Evolutionary conservation across 345 rosid genomes (phyloP).

Genomic region (Turnera subulata): DNA sequence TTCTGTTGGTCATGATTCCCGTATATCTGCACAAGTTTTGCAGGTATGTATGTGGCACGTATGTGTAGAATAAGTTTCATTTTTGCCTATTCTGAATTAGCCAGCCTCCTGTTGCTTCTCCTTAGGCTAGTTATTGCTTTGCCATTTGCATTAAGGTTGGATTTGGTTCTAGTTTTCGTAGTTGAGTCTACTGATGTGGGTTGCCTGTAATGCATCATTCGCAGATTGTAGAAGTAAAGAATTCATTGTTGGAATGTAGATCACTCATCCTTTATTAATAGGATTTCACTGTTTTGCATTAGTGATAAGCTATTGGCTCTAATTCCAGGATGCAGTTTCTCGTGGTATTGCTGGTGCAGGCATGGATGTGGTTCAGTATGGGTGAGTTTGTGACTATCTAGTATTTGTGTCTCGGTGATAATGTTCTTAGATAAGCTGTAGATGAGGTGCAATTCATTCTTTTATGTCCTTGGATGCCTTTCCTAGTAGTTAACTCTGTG

Average conservation of each 20-base stretch:
- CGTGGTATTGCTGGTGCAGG: conserved; percentile 72
- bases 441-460: neutral
- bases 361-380: conserved; percentile 76
- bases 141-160: too few species aligned
- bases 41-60: conserved; percentile 34
- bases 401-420: neutral
- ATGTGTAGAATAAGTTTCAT: neutral
- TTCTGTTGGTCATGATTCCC: conserved; percentile 95
- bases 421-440: neutral
- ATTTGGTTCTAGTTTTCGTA: too few species aligned
- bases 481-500: neutral
- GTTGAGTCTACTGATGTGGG: too few species aligned
- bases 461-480: neutral
- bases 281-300: too few species aligned
- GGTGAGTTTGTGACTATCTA: conserved; percentile 44
- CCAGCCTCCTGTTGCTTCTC: too few species aligned
- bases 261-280: too few species aligned
- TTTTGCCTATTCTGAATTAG: neutral
- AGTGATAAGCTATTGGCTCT: too few species aligned
- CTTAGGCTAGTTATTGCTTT: too few species aligned
- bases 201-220: too few species aligned
- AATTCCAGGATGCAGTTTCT: conserved; percentile 74
- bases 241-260: neutral
- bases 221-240: neutral
- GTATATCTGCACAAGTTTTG: conserved; percentile 74